Evolutionary conservation across 108 stramenopile species (phyloP).

Genomic region (Cyclotella sp.): DNA sequence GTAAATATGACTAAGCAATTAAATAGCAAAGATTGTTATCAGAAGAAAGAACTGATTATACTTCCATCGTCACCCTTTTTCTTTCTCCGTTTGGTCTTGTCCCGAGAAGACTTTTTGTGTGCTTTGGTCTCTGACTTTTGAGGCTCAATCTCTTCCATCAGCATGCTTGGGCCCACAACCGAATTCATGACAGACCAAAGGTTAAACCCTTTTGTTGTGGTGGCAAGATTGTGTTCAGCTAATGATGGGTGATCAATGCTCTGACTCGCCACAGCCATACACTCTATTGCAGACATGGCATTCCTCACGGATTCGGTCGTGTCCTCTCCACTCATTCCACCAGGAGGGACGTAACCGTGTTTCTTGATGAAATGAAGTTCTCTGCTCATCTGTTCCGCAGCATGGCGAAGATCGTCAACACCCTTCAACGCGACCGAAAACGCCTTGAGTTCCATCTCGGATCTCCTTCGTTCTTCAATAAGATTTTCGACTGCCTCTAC

Average conservation of each 20-base stretch:
- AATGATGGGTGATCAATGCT: conserved; percentile 44
- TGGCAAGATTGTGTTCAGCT: not conserved
- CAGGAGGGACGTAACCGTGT: conserved; percentile 49
- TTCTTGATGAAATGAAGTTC: conserved; percentile 49
- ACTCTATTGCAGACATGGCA: conserved; percentile 47
- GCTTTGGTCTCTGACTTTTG: not conserved
- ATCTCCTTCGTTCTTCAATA: conserved; percentile 46
- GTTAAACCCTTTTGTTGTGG: conserved; percentile 27
- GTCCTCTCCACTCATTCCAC: conserved; percentile 44
- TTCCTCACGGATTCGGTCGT: conserved; percentile 32
- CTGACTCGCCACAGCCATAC: conserved; percentile 53
- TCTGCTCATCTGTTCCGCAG: conserved; percentile 56
- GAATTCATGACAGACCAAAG: conserved; percentile 50
- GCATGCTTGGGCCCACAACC: conserved; percentile 27
- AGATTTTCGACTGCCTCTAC: conserved; percentile 34
- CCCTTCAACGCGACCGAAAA: conserved; percentile 57
- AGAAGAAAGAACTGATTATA: conserved; percentile 27
- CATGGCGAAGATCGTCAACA: conserved; percentile 52
- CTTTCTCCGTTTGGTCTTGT: conserved; percentile 14
- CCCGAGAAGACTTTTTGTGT: conserved; percentile 3
- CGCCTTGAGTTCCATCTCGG: conserved; percentile 58
- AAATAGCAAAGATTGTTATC: not conserved
- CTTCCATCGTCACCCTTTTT: conserved; percentile 11
- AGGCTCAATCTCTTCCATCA: conserved; percentile 7
- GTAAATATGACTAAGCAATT: too few relatives aligned